Base-by-base conservation (phyloP, 139 green algal species). In the Picochlorum sp. region DNA sequence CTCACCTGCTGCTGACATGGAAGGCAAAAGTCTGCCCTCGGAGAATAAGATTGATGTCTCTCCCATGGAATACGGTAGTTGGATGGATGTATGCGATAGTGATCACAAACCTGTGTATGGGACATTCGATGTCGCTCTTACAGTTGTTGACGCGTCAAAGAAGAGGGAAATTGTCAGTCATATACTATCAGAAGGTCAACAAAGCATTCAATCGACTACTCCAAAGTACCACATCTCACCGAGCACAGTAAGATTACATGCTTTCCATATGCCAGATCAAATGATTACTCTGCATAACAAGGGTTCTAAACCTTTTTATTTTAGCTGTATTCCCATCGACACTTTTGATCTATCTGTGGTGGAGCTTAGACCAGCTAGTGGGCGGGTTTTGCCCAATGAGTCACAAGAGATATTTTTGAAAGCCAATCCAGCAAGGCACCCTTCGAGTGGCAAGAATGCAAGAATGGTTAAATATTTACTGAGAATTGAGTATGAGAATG, bases 61-160 rank as follows among this genome's bases (percentile, higher is more conserved):
- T 3, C 61, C 61, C 28, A 41, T 40, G 6, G 53, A 60, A 35
- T 91, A 95, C 73, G 64, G 53, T 55, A 68, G 72, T n/a, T 73
- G 69, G 32, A 63, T 88, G 53, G 72, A 90, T 31, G 77, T 95
- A 9, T 67, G 63, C n/a, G 89, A 95, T 40, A 89, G 72, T 3
- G 90, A 96, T 75, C 89, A 96, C 81, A 93, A 91, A 75, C 89
- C 90, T 7, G 88, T 96, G 30, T 66, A 49, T 31, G 41, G 37
- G 25, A 16, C 25, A 20, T 47, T 67, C 26, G 16, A 67, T 16
- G 44, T 63, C n/a, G 47, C 51, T 39, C 50, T 81, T 28, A 72
- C 74, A 26, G 57, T 75, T 39, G 70, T 58, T 14, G 44, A 70
- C 35, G 53, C 67, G n/a, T 40, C 47, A 24, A 69, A 65, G 43